Percentiles rank a stretch among this genome's conserved stretches.
These are phyloP conservation scores for Penicillium angulare DNA, from an alignment of 495 filamentous ascomycete genomes.

Conservation along the genomic window DNA sequence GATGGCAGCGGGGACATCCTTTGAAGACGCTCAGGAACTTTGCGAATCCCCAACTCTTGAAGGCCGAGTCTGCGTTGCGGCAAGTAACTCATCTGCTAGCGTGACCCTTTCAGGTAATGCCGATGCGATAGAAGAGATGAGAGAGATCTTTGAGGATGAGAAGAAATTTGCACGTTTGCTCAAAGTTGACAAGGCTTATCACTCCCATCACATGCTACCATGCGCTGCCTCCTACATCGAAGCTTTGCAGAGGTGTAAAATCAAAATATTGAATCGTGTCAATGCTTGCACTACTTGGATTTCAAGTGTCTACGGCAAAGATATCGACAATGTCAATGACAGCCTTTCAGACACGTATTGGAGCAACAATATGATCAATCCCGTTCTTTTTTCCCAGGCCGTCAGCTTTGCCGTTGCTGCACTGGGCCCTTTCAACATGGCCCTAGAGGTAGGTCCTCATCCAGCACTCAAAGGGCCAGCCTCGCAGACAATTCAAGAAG, in stretches of 20 bases:
- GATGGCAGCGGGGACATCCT: conserved; percentile 49
- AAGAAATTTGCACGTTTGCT: conserved; percentile 40
- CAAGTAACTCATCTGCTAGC: conserved; percentile 33
- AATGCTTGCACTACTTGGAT: conserved; percentile 20
- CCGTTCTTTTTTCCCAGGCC: conserved; percentile 57
- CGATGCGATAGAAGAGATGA: conserved; percentile 44
- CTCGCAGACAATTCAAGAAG: conserved; percentile 36
- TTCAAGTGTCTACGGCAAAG: conserved; percentile 26
- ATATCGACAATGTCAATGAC: conserved; percentile 37
- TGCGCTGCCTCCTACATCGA: conserved; percentile 34
- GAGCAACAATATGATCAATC: conserved; percentile 56
- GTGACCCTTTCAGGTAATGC: conserved; percentile 40
- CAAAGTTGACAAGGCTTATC: conserved; percentile 47
- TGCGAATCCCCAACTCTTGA: conserved; percentile 30
- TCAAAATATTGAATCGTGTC: conserved; percentile 10
- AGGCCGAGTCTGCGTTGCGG: conserved; percentile 28
- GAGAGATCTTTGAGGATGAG: conserved; percentile 40
- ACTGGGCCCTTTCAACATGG: conserved; percentile 32
- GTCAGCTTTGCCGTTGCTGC: conserved; percentile 34
- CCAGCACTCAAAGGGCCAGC: conserved; percentile 50
- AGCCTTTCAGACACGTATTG: conserved; percentile 45
- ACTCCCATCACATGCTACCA: conserved; percentile 39
- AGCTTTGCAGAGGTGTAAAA: conserved; percentile 19
- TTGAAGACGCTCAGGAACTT: conserved; percentile 47
- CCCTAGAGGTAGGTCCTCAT: conserved; percentile 59